Evolutionary conservation across 179 eudicot genomes (phyloP).

Genomic region (Heliamphora ciliata): DNA sequence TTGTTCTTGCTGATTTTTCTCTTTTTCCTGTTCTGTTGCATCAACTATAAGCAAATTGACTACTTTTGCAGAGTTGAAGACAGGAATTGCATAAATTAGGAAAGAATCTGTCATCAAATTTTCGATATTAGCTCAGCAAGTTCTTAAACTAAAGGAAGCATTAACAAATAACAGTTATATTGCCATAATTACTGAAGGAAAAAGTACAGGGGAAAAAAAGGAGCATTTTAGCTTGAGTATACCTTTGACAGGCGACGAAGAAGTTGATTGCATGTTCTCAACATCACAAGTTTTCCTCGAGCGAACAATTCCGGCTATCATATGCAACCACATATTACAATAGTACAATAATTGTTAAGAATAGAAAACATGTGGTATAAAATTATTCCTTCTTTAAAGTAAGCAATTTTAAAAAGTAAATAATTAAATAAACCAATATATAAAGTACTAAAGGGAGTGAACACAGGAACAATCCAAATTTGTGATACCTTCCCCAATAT

Average conservation of each 20-base stretch:
- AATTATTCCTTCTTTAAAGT: constrained; percentile 10
- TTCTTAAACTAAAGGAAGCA: neutral
- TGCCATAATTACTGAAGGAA: neutral
- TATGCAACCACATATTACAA: constrained; percentile 18
- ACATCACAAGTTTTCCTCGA: constrained; percentile 97
- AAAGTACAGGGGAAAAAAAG: neutral
- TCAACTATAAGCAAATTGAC: too few species aligned
- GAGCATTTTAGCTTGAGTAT: neutral
- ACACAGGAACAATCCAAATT: neutral
- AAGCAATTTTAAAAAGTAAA: neutral
- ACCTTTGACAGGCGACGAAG: constrained; percentile 99
- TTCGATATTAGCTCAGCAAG: neutral
- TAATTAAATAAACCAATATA: neutral
- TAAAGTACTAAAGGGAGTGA: neutral
- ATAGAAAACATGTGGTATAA: neutral
- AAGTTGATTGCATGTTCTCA: constrained; percentile 98
- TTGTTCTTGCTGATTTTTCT: too few species aligned
- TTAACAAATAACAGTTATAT: neutral
- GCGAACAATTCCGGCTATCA: constrained; percentile 87
- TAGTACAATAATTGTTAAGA: neutral
- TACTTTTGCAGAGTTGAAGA: too few species aligned
- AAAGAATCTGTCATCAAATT: neutral
- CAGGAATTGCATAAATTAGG: too few species aligned
- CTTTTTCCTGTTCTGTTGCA: too few species aligned
- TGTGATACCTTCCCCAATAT: constrained; percentile 81